Evolutionary conservation across 345 rosid species (phyloP).

Genomic region (Eucalyptus paniculata): DNA sequence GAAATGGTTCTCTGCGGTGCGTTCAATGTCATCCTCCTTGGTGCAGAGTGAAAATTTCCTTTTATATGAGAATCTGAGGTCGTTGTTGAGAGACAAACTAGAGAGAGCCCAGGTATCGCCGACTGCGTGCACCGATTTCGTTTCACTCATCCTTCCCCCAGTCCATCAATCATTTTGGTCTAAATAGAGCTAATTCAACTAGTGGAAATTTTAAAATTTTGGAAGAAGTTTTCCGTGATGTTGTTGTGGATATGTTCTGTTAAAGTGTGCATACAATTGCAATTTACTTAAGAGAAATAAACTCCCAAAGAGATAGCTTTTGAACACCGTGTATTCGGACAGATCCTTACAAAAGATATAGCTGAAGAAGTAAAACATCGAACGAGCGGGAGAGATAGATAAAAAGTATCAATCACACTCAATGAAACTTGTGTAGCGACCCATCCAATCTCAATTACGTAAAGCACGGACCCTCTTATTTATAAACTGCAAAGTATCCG

Average conservation of each 20-base stretch:
- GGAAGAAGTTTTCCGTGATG: background rate
- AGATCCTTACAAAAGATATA: background rate
- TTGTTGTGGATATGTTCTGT: background rate
- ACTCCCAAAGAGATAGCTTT: too few relatives aligned
- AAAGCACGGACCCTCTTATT: background rate
- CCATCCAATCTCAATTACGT: background rate
- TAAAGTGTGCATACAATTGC: too few relatives aligned
- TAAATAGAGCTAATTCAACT: too few relatives aligned
- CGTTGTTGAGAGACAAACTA: too few relatives aligned
- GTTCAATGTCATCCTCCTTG: too few relatives aligned
- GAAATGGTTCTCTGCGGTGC: too few relatives aligned
- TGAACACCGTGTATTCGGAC: background rate
- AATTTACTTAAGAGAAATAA: too few relatives aligned
- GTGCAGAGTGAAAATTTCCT: too few relatives aligned
- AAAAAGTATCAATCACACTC: background rate
- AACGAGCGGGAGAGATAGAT: background rate
- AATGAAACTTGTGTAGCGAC: background rate
- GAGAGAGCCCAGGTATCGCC: background rate
- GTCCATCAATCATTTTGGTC: too few relatives aligned
- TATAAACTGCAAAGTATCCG: too few relatives aligned
- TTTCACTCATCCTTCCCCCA: background rate
- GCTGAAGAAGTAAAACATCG: background rate
- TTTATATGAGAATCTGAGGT: too few relatives aligned
- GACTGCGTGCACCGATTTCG: background rate
- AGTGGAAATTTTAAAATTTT: background rate